phyloP scores from a whole-genome alignment of 2,329 filamentous ascomycete species.

The Diplodia seriata region DNA sequence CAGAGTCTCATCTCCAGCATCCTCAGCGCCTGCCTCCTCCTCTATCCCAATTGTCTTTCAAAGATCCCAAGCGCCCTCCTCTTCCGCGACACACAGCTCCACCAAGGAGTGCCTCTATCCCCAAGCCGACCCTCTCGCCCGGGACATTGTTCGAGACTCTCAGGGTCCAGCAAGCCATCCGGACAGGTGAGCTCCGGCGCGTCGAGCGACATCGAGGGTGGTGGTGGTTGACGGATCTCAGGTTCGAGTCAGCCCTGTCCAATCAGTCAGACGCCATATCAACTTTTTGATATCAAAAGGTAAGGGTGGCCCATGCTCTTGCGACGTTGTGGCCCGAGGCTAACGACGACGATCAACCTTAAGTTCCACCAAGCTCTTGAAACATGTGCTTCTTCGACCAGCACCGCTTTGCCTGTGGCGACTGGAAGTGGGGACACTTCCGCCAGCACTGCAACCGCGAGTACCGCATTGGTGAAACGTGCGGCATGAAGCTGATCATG shows the following conservation, averaged over 20 bases:
- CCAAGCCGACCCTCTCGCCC: constrained; percentile 4
- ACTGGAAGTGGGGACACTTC: constrained; percentile 95
- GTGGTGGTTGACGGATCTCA: constrained; percentile 20
- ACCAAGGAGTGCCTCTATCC: constrained; percentile 16
- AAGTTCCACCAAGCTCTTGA: constrained; percentile 32
- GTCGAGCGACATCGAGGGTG: constrained; percentile 19
- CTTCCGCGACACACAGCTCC: constrained; percentile 17
- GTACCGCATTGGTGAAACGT: constrained; percentile 95
- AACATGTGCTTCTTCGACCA: constrained; percentile 96
- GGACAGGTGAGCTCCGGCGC: constrained; percentile 21
- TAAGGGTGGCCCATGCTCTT: constrained; percentile 33
- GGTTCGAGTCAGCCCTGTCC: constrained; percentile 27
- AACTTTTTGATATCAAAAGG: constrained; percentile 29
- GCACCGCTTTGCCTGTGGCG: constrained; percentile 82
- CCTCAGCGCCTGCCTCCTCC: constrained; percentile 28
- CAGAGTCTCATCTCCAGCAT: constrained; percentile 31
- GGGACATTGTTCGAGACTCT: constrained; percentile 18
- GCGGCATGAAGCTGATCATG: constrained; percentile 89
- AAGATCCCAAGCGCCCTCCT: constrained; percentile 27
- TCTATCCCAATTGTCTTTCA: constrained; percentile 27
- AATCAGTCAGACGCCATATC: constrained; percentile 32
- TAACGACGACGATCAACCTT: constrained; percentile 22
- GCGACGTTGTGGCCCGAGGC: constrained; percentile 16
- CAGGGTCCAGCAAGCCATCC: constrained; percentile 17
- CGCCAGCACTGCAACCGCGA: constrained; percentile 92